These are phyloP conservation scores for Volutella citrinella DNA, from an alignment of 2,329 filamentous ascomycete genomes.

Conservation along the genomic window DNA sequence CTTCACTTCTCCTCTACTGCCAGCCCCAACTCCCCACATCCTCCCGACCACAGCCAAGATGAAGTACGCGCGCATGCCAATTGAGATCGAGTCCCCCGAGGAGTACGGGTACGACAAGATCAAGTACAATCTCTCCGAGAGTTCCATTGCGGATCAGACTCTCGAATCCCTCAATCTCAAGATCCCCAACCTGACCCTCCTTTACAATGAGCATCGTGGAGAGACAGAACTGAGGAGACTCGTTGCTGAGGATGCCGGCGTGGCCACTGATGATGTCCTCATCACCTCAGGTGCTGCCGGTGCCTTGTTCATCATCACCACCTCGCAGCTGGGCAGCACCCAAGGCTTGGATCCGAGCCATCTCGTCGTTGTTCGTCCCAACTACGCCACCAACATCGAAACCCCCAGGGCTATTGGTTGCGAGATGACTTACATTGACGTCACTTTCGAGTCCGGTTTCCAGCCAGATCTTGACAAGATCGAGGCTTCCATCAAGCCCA, in stretches of 20 bases:
- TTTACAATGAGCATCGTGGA: conserved; percentile 21
- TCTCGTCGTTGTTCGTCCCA: conserved; percentile 20
- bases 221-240: conserved; percentile 12
- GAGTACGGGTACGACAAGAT: conserved; percentile 20
- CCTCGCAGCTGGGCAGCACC: conserved; percentile 11
- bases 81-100: conserved; percentile 23
- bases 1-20: too few species aligned
- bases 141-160: conserved; percentile 20
- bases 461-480: conserved; percentile 11
- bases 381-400: conserved; percentile 23
- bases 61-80: conserved; percentile 23
- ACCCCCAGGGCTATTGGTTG: conserved; percentile 20
- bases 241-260: conserved; percentile 9
- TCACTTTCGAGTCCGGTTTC: conserved; percentile 16
- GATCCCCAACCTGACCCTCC: conserved; percentile 15
- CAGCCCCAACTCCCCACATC: too few species aligned
- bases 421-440: conserved; percentile 19
- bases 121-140: conserved; percentile 23
- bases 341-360: too few species aligned
- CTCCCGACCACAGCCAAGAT: conserved; percentile 13
- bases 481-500: conserved; percentile 12
- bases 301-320: conserved; percentile 19
- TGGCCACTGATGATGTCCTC: conserved; percentile 17
- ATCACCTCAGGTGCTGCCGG: conserved; percentile 20
- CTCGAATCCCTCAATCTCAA: conserved; percentile 12